Evolutionary conservation across 78 protist species (phyloP).

Genomic region (Guillardia theta): DNA sequence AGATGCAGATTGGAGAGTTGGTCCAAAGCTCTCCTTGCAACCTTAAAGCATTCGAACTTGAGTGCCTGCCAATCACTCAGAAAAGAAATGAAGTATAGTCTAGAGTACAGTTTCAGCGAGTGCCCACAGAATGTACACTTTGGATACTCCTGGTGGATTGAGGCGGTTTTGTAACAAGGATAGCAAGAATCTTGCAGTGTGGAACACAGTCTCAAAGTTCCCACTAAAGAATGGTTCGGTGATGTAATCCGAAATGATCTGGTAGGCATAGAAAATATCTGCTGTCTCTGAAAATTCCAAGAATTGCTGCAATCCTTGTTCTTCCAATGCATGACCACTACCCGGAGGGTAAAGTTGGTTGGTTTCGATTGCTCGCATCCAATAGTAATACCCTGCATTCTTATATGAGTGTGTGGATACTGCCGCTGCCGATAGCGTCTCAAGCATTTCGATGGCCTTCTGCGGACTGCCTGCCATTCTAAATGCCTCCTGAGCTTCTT

Average conservation of each 20-base stretch:
- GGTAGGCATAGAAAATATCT: conserved; percentile 63
- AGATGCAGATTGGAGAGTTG: not conserved
- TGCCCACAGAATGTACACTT: conserved; percentile 35
- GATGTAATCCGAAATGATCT: conserved; percentile 39
- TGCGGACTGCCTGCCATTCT: conserved; percentile 47
- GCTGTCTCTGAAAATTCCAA: not conserved
- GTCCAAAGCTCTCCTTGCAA: not conserved
- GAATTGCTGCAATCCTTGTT: not conserved
- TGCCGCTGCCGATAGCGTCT: conserved; percentile 57
- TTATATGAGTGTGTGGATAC: conserved; percentile 45
- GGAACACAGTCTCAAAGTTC: conserved; percentile 36
- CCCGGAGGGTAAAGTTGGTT: not conserved
- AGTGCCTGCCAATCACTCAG: not conserved
- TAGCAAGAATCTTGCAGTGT: not conserved
- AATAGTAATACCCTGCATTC: conserved; percentile 56
- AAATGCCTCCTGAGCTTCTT: conserved; percentile 72
- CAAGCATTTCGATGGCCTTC: conserved; percentile 53
- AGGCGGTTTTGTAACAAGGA: not conserved
- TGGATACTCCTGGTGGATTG: conserved; percentile 53
- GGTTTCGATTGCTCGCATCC: conserved; percentile 49
- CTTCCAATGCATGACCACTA: not conserved
- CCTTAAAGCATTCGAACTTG: not conserved
- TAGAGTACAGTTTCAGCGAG: conserved; percentile 55
- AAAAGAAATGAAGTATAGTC: too few relatives aligned
- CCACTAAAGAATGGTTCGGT: conserved; percentile 57